Base-by-base conservation (phyloP, 768 basidiomycete genomes). In the Tricholomella constricta region DNA sequence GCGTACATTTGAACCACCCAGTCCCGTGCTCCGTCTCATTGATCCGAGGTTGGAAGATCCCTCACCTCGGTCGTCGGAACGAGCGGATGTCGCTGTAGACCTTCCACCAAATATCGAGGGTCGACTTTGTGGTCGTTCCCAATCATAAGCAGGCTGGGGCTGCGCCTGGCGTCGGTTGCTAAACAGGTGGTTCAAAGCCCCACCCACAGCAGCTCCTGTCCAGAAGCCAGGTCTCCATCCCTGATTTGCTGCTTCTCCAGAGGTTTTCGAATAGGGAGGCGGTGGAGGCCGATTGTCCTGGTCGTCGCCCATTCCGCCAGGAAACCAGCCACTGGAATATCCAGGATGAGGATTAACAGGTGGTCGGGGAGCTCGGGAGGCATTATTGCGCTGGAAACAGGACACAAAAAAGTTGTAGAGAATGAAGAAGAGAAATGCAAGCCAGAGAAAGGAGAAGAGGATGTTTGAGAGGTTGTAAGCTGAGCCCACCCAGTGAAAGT, bases 141-240 rank as follows among this genome's bases (percentile, higher is more conserved):
- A 88, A 60, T 85, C 85, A 58, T 80, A 87, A 41, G 64, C 52
- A 6, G 44, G 25, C 26, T 37, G 49, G 23, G 49, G 52, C 12
- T 17, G 53, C 17, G 53, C 38, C 34, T 55, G 69, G 48, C 54
- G 60, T 47, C 66, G 67, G 62, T 78, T 85, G 69, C n/a, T n/a
- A n/a, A 77, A 72, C 2, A 84, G 60, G 55, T 81, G 81, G 23
- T 83, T 80, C 2, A 85, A 88, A 2, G 89, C 66, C 22, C 86
- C 87, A 6, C 91, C 94, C 1, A 88, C 62, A 1, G 83, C 81
- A 6, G 89, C 83, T 3, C 94, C 94, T 1, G 89, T 86, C 89
- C 86, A 94, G 66, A 96, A 94, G 3, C 92, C 92, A 10, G 89
- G 86, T 36, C 73, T 68, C 82, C 83, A 85, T 27, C 73, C 72